phyloP scores from a whole-genome alignment of 148 eudicot species.

The Diospyros lotus region DNA sequence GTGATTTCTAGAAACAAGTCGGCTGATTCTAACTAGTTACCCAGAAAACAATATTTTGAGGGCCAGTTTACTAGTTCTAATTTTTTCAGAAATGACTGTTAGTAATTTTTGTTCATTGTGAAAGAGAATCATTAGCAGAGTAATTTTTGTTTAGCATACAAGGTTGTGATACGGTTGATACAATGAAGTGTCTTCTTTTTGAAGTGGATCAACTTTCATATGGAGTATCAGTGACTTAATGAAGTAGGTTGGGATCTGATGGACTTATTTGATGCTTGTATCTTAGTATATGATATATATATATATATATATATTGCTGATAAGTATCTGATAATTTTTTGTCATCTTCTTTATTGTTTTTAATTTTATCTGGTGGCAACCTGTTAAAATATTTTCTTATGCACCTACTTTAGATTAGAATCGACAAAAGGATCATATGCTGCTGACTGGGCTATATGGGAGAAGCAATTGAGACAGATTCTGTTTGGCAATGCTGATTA shows the following conservation, averaged over 20 bases:
- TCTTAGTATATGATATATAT: no score
- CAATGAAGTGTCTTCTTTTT: no score
- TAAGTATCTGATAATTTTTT: not conserved
- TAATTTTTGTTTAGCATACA: not conserved
- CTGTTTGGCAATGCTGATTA: slow-evolving; percentile 51
- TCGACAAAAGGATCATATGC: slow-evolving; percentile 81
- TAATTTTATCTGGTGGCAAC: not conserved
- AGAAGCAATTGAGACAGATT: slow-evolving; percentile 59
- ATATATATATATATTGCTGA: not conserved
- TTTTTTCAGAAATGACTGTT: not conserved
- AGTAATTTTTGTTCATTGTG: not conserved
- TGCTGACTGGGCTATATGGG: slow-evolving; percentile 81
- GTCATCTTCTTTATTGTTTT: not conserved
- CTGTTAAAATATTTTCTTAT: not conserved
- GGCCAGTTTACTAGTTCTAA: not conserved
- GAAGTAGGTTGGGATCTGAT: not conserved
- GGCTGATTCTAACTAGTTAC: not conserved
- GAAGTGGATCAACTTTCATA: no score
- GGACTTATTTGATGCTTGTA: no score
- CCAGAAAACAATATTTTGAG: not conserved
- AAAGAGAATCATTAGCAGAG: not conserved
- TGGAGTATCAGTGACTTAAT: not conserved
- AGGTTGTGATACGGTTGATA: not conserved
- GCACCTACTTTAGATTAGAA: slow-evolving; percentile 51
- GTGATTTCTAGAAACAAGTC: not conserved